These are phyloP conservation scores for Trametes pubescens DNA, from an alignment of 1,284 basidiomycete species.

Conservation along the genomic window DNA sequence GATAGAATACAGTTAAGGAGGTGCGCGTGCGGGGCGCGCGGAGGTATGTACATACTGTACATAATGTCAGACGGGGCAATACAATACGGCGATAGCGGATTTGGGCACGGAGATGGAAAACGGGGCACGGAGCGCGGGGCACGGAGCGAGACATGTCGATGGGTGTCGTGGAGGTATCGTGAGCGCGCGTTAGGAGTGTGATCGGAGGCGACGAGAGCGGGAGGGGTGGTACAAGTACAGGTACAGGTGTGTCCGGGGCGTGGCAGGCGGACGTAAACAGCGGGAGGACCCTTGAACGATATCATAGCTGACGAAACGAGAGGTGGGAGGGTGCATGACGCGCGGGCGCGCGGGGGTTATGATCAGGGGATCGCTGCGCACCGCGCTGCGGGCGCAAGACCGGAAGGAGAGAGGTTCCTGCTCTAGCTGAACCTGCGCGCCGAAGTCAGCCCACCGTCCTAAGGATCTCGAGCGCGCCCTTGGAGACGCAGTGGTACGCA, in stretches of 20 bases:
- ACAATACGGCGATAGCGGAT: not conserved
- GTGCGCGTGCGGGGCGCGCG: not conserved
- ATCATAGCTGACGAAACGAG: not conserved
- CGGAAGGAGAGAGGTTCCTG: not conserved
- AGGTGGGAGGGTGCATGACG: not conserved
- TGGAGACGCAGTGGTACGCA: not conserved
- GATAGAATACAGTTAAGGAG: too few relatives aligned
- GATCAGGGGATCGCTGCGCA: not conserved
- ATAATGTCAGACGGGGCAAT: not conserved
- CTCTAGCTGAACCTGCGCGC: not conserved
- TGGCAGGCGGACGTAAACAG: conserved; percentile 7
- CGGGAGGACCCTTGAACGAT: conserved; percentile 1
- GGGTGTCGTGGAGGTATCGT: too few relatives aligned
- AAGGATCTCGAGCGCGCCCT: not conserved
- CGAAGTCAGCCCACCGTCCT: too few relatives aligned
- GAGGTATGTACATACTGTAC: not conserved
- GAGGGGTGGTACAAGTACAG: not conserved
- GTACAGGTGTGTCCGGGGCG: not conserved
- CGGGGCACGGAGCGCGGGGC: too few relatives aligned
- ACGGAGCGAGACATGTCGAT: too few relatives aligned
- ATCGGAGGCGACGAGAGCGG: not conserved
- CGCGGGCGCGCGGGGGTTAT: not conserved
- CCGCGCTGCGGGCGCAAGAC: not conserved
- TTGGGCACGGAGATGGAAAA: not conserved
- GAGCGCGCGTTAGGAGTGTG: not conserved